Evolutionary conservation across 2,329 filamentous ascomycete species (phyloP), one percentile per base, ranked within the genome.

Genomic region (Aspergillus alliaceus): DNA sequence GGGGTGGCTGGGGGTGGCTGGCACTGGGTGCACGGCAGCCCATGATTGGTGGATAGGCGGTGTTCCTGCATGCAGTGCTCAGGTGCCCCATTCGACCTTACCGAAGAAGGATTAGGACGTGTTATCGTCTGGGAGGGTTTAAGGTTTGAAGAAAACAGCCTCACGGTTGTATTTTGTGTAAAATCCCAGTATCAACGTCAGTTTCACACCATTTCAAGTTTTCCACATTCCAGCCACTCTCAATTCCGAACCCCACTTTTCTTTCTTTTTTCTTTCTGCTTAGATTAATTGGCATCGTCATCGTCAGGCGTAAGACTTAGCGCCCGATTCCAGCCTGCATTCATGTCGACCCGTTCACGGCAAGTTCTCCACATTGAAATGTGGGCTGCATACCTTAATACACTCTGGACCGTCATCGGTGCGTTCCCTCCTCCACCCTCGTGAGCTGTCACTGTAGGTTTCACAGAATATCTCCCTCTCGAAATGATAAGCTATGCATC

Each of bases 1-100:
- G 42, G 24, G 42, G 44, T 47, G 44, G 44, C 44, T 47, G 44
- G 44, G 44, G 44, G 44, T 47, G 44, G 44, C 44, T 47, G 44
- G 44, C 35, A 39, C 35, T 20, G n/a, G 4, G 12, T 22, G 6
- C 5, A 14, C 6, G n/a, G 31, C 27, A 2, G n/a, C 12, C 20
- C 8, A 25, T 18, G 27, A 47, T 47, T 47, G 27, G 44, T 31
- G 11, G 15, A 31, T 8, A 4, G 2, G 3, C 0, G 2, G 7
- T 47, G 44, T 47, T 47, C 44, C 44, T 47, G 44, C 44, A 47
- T 47, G 44, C 27, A 18, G 18, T 31, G 14, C 22, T n/a, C 11
- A 27, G 37, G 18, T 5, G 12, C 3, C 7, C 27, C 15, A 29
- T 15, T 11, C 25, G 11, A 27, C 40, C 4, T 27, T 27, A 24